Base-by-base conservation (phyloP, 805 yeast species). In the Saturnispora quitensis region DNA sequence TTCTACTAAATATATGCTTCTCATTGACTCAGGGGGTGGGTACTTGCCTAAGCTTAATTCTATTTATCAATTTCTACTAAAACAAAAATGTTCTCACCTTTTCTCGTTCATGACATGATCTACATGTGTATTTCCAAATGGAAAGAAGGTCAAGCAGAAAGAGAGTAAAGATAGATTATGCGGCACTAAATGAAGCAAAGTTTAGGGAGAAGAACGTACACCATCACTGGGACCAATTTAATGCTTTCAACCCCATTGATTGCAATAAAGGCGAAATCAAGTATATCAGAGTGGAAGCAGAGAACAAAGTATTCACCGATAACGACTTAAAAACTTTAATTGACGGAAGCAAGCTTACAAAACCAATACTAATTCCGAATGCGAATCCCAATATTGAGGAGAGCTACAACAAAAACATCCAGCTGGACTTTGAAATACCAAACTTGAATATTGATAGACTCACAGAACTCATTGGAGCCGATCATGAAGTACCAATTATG, bases 171-270 rank as follows among this genome's bases (percentile, higher is more conserved):
- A 76, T 89, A 44, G 95, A 89, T 62, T 89, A 89, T 61, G 81
- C 79, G 9, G 93, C 95, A 0, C 69, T 89, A 58, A 78, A 89
- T 62, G 84, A 82, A 51, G 95, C 96, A 5, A 84, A 81, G 71
- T 73, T 64, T 64, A 70, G 68, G 54, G 71, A 75, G 40, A 63
- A 68, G 33, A 78, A 78, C 58, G 75, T 77, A 9, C 95, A 86
- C 61, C 82, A 80, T 2, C 82, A 79, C 68, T 78, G 63, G 48
- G 67, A 47, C 50, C 55, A 47, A 59, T 74, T 65, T 55, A 59
- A 38, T 44, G 53, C 45, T 62, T 73, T 65, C 51, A 40, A 34
- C 18, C 40, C 53, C 18, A 18, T 31, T 48, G 31, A n/a, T 8
- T 43, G 10, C 33, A 5, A 64, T 42, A 65, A 61, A 33, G 13